Evolutionary conservation across 805 yeast species (phyloP).

Genomic region (Suhomyces prunicola): DNA sequence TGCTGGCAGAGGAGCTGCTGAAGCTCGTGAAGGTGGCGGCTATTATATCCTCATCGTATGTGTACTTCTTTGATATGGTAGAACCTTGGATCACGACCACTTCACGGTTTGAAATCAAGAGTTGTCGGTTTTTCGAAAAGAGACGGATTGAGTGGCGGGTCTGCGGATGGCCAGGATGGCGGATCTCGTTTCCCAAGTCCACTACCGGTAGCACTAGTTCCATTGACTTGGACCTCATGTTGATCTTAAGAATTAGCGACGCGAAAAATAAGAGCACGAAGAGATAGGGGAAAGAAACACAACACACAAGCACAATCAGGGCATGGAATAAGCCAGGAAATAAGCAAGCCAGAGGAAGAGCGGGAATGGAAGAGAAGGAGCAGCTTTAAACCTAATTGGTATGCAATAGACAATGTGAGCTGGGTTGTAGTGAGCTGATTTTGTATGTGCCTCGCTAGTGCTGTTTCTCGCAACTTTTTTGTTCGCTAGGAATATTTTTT

Average conservation of each 20-base stretch:
- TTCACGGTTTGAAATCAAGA: constrained; percentile 33
- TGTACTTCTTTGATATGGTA: constrained; percentile 45
- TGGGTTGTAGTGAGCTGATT: background rate
- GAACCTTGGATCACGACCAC: constrained; percentile 52
- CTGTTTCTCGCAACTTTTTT: background rate
- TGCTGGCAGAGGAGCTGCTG: constrained; percentile 10
- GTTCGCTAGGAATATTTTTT: background rate
- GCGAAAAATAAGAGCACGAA: background rate
- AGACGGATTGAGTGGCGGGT: constrained; percentile 15
- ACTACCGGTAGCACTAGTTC: constrained; percentile 29
- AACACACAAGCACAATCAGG: no score
- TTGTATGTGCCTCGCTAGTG: background rate
- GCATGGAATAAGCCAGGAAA: background rate
- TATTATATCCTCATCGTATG: constrained; percentile 49
- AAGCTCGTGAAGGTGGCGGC: constrained; percentile 63
- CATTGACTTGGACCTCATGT: constrained; percentile 2
- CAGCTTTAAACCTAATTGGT: background rate
- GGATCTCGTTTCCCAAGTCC: constrained; percentile 25
- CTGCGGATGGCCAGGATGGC: constrained; percentile 17
- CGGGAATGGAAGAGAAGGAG: background rate
- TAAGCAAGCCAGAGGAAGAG: background rate
- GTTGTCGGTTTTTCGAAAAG: constrained; percentile 27
- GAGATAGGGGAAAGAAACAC: background rate
- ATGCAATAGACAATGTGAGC: background rate
- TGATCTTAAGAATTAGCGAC: background rate